Conservation (phyloP, 2,329 filamentous ascomycete genomes). For the Colletotrichum sp. region DNA sequence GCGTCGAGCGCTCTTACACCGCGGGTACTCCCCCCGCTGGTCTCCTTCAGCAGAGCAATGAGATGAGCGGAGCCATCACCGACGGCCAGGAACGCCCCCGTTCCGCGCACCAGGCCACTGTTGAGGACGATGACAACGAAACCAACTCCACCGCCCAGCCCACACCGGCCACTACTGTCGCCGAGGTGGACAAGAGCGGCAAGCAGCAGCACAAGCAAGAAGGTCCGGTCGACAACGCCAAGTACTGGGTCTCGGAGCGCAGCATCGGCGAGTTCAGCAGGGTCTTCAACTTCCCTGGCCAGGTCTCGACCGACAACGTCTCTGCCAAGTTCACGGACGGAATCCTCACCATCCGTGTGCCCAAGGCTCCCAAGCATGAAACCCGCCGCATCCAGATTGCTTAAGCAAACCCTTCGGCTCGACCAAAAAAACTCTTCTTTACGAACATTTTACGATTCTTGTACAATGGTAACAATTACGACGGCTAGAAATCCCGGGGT, state of each 20-base stretch:
- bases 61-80: slow-evolving; percentile 42
- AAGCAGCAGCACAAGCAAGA: slow-evolving; percentile 31
- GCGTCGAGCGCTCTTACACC: slow-evolving; percentile 68
- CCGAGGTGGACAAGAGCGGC: slow-evolving; percentile 37
- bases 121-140: slow-evolving; percentile 63
- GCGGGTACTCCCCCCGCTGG: slow-evolving; percentile 57
- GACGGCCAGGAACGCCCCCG: slow-evolving; percentile 34
- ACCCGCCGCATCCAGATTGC: slow-evolving; percentile 59
- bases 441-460: neutral
- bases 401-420: slow-evolving; percentile 32
- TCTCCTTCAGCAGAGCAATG: slow-evolving; percentile 47
- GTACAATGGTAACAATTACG: neutral
- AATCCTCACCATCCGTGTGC: slow-evolving; percentile 67
- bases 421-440: neutral
- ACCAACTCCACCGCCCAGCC: slow-evolving; percentile 26
- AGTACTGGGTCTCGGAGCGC: slow-evolving; percentile 76
- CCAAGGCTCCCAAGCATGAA: slow-evolving; percentile 68
- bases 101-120: slow-evolving; percentile 60
- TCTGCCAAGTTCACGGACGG: slow-evolving; percentile 69
- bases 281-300: slow-evolving; percentile 70
- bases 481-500: neutral
- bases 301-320: slow-evolving; percentile 67
- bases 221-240: slow-evolving; percentile 43
- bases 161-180: slow-evolving; percentile 30
- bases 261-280: slow-evolving; percentile 71